A percentile compares a stretch with the other conserved stretches of the same genome.
These are phyloP conservation scores for Lasiosphaeria ovina DNA, from an alignment of 495 filamentous ascomycete species.

Conservation along the genomic window DNA sequence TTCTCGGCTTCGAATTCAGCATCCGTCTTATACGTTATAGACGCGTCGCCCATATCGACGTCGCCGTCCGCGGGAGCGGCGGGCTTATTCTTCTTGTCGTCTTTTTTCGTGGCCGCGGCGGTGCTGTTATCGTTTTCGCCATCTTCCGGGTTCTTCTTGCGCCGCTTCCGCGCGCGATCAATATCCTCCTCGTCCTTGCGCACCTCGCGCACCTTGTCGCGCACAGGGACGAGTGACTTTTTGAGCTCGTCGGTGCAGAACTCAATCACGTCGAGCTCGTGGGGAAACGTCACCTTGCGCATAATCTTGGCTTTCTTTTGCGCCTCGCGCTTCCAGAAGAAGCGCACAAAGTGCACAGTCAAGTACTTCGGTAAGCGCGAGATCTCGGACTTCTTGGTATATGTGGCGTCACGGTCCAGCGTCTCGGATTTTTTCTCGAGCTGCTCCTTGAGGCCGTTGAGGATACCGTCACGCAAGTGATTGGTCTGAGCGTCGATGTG, in stretches of 20 bases:
- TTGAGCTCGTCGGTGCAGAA: constrained; percentile 90
- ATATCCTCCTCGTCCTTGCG: constrained; percentile 92
- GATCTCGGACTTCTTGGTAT: constrained; percentile 88
- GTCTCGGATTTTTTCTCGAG: constrained; percentile 82
- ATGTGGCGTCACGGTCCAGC: constrained; percentile 73
- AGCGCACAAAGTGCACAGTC: constrained; percentile 95
- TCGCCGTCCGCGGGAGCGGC: constrained; percentile 52
- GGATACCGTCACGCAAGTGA: constrained; percentile 83
- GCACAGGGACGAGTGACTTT: constrained; percentile 78
- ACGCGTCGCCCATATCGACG: constrained; percentile 68
- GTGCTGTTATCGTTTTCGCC: constrained; percentile 2
- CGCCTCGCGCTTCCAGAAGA: constrained; percentile 92
- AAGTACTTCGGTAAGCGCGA: constrained; percentile 89
- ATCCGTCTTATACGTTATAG: constrained; percentile 69
- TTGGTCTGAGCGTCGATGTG: constrained; percentile 85
- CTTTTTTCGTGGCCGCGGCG: constrained; percentile 25
- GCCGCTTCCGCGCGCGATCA: constrained; percentile 80
- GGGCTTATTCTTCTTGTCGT: constrained; percentile 42
- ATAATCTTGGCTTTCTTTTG: constrained; percentile 99
- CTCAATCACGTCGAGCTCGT: constrained; percentile 88
- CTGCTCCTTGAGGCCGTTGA: constrained; percentile 77
- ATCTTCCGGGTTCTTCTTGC: constrained; percentile 63
- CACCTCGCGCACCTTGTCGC: constrained; percentile 93
- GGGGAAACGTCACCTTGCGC: constrained; percentile 95
- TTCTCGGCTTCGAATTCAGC: constrained; percentile 86